These are phyloP conservation scores for Schwanniomyces etchellsii DNA, from an alignment of 1,139 yeast genomes.

Conservation along the genomic window DNA sequence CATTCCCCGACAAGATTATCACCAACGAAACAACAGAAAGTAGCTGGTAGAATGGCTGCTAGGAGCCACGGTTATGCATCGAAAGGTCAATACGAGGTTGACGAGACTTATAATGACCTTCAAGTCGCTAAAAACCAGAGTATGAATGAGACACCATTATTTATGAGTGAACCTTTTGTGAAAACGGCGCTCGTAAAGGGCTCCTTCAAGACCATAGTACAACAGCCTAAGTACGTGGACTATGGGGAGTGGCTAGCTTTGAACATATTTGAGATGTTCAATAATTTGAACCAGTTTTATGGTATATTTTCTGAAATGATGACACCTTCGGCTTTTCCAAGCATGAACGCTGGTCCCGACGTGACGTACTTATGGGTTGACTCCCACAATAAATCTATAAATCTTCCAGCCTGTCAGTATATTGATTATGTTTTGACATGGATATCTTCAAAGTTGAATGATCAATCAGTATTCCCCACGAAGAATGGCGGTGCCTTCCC, in stretches of 20 bases:
- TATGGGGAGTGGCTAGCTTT: constrained; percentile 94
- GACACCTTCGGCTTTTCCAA: constrained; percentile 82
- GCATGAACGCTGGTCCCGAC: constrained; percentile 94
- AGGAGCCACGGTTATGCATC: constrained; percentile 27
- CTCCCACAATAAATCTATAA: constrained; percentile 66
- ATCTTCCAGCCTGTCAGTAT: constrained; percentile 88
- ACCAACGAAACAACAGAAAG: constrained; percentile 26
- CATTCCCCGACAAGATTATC: constrained; percentile 30
- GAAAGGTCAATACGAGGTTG: constrained; percentile 17
- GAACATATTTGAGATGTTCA: constrained; percentile 84
- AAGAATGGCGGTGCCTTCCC: constrained; percentile 93
- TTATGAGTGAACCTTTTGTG: constrained; percentile 88
- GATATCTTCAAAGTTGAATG: constrained; percentile 84
- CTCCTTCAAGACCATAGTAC: constrained; percentile 94
- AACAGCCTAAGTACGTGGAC: constrained; percentile 91
- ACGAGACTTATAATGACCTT: constrained; percentile 18
- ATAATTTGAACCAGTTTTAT: constrained; percentile 79
- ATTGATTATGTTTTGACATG: constrained; percentile 89
- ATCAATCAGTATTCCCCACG: constrained; percentile 87
- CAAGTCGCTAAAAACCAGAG: constrained; percentile 5
- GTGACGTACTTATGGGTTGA: constrained; percentile 92
- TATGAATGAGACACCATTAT: constrained; percentile 45
- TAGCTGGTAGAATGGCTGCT: constrained; percentile 17
- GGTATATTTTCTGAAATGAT: constrained; percentile 86
- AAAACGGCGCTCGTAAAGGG: constrained; percentile 95